A percentile compares a stretch with the other conserved stretches of the same genome.
Conservation (phyloP, 306 rosid genomes). For the Geum urbanum region DNA sequence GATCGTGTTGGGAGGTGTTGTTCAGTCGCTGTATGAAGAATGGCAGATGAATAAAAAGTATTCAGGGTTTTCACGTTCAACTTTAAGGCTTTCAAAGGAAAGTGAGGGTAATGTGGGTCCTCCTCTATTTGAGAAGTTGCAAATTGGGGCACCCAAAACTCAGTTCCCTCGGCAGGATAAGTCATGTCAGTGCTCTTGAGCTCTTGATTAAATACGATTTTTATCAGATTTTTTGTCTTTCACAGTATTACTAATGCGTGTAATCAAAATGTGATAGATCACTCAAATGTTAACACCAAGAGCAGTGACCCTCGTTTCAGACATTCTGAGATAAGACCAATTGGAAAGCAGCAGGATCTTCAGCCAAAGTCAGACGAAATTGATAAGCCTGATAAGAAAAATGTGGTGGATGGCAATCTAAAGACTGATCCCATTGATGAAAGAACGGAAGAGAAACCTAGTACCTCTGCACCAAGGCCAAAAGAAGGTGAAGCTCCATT, state of each 20-base stretch:
- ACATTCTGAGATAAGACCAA: constrained; percentile 32
- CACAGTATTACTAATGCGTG: not conserved
- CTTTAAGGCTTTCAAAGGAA: constrained; percentile 54
- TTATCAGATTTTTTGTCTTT: not conserved
- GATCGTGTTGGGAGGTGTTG: constrained; percentile 79
- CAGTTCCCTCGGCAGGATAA: constrained; percentile 26
- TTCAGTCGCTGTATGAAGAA: constrained; percentile 75
- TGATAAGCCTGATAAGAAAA: constrained; percentile 14
- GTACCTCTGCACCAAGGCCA: constrained; percentile 69
- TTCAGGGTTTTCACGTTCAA: constrained; percentile 66
- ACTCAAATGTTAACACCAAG: constrained; percentile 31
- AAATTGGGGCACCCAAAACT: constrained; percentile 58
- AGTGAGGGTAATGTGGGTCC: constrained; percentile 55
- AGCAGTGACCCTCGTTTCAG: constrained; percentile 32
- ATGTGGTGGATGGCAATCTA: constrained; percentile 16
- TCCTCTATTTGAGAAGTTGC: constrained; percentile 91
- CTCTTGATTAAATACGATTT: not conserved
- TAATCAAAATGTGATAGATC: constrained; percentile 28
- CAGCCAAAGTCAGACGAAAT: constrained; percentile 26
- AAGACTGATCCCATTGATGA: constrained; percentile 34
- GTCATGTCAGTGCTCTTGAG: constrained; percentile 21
- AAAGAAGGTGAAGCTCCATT: constrained; percentile 65
- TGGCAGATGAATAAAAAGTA: constrained; percentile 90
- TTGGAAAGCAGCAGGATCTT: constrained; percentile 33
- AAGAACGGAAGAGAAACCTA: constrained; percentile 61